Conservation (phyloP, 2,329 filamentous ascomycete species). For the Arthroderma sp. region DNA sequence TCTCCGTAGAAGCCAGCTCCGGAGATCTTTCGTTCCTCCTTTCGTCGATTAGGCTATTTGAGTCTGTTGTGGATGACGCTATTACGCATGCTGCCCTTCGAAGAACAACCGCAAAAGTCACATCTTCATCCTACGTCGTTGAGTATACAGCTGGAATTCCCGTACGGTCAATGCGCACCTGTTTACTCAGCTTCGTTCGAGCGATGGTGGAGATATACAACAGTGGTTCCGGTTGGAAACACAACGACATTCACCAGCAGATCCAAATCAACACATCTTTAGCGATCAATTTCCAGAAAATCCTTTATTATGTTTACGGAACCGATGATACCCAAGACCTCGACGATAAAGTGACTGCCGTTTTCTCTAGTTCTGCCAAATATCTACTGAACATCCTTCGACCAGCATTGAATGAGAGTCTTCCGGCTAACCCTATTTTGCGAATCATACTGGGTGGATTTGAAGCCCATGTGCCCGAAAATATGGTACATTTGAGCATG, state of each 20-base stretch:
- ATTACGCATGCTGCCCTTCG: conserved; percentile 43
- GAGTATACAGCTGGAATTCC: conserved; percentile 59
- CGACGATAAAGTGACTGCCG: conserved; percentile 44
- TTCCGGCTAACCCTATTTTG: conserved; percentile 67
- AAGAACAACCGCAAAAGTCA: conserved; percentile 25
- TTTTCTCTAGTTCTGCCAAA: conserved; percentile 59
- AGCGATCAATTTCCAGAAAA: conserved; percentile 55
- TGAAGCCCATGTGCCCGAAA: conserved; percentile 22
- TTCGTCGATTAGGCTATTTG: conserved; percentile 61
- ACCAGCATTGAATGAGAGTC: conserved; percentile 53
- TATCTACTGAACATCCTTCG: conserved; percentile 69
- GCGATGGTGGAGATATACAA: conserved; percentile 74
- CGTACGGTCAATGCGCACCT: conserved; percentile 61
- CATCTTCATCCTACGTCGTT: conserved; percentile 20
- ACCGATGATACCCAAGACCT: conserved; percentile 50
- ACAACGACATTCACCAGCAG: conserved; percentile 55
- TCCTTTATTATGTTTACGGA: conserved; percentile 62
- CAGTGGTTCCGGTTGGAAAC: conserved; percentile 76
- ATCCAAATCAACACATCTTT: conserved; percentile 57
- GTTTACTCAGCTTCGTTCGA: conserved; percentile 60
- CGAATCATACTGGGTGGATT: conserved; percentile 55
- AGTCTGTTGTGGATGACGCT: conserved; percentile 62
- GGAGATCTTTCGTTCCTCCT: conserved; percentile 67
- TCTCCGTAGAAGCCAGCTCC: conserved; percentile 65
- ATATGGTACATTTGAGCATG: neutral